Conservation (phyloP, 2,329 filamentous ascomycete species). For the Neofusicoccum laricinum region DNA sequence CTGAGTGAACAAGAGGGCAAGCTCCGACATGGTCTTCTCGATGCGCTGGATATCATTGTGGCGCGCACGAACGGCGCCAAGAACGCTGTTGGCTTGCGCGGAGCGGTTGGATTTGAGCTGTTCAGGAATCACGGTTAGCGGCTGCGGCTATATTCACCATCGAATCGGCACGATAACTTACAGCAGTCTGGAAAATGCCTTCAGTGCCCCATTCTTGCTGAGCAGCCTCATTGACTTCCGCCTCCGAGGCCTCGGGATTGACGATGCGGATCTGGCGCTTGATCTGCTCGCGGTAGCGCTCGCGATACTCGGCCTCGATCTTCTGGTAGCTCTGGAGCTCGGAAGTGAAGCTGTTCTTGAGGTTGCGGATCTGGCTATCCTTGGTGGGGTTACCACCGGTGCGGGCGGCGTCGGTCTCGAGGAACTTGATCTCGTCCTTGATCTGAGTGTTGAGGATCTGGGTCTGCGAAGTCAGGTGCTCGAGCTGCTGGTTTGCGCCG, state of each 20-base stretch:
- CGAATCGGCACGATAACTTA: constrained; percentile 44
- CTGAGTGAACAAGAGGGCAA: constrained; percentile 69
- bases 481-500: constrained; percentile 53
- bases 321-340: constrained; percentile 68
- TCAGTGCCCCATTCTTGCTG: constrained; percentile 73
- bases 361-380: constrained; percentile 63
- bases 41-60: constrained; percentile 83
- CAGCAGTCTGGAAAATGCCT: constrained; percentile 78
- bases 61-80: constrained; percentile 75
- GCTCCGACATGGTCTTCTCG: constrained; percentile 69
- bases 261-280: constrained; percentile 78
- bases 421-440: constrained; percentile 73
- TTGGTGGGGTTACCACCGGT: constrained; percentile 65
- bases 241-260: constrained; percentile 74
- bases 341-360: constrained; percentile 70
- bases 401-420: constrained; percentile 68
- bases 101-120: constrained; percentile 73
- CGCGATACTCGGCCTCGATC: constrained; percentile 69
- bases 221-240: constrained; percentile 66
- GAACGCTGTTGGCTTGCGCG: constrained; percentile 68
- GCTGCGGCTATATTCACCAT: neutral
- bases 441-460: constrained; percentile 72
- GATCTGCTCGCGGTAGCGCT: constrained; percentile 73
- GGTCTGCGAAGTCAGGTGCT: constrained; percentile 66
- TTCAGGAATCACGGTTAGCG: constrained; percentile 13